These are phyloP conservation scores for Thyridium curvatum DNA, from an alignment of 2,329 filamentous ascomycete species.

Conservation along the genomic window DNA sequence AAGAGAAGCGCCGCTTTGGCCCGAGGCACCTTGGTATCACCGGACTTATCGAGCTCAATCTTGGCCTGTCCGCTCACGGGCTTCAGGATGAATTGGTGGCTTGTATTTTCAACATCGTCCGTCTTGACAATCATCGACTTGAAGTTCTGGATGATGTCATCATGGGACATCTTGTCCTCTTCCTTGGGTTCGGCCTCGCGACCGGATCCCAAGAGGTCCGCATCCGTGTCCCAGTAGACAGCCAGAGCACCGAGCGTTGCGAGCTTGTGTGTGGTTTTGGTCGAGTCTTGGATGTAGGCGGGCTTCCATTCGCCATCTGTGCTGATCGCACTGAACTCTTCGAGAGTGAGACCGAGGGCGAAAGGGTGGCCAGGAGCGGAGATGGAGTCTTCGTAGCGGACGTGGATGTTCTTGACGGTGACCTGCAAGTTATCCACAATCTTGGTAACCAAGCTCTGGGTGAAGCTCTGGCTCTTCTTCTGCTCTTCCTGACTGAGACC, in stretches of 20 bases:
- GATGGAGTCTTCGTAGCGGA: slow-evolving; percentile 96
- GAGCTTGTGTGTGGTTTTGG: slow-evolving; percentile 82
- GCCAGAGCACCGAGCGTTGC: slow-evolving; percentile 85
- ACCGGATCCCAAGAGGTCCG: slow-evolving; percentile 74
- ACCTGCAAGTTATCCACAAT: slow-evolving; percentile 98
- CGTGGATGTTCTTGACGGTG: slow-evolving; percentile 95
- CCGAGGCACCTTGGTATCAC: slow-evolving; percentile 70
- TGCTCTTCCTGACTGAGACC: slow-evolving; percentile 93
- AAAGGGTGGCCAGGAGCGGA: slow-evolving; percentile 94
- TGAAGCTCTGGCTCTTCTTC: slow-evolving; percentile 96
- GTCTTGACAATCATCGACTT: slow-evolving; percentile 72
- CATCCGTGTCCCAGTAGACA: slow-evolving; percentile 97
- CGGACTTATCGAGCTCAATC: slow-evolving; percentile 90
- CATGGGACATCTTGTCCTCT: slow-evolving; percentile 60
- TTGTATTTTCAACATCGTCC: slow-evolving; percentile 34
- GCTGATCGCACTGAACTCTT: slow-evolving; percentile 95
- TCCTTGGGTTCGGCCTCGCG: slow-evolving; percentile 60
- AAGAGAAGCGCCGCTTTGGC: slow-evolving; percentile 89
- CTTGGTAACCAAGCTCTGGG: slow-evolving; percentile 86
- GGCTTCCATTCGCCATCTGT: slow-evolving; percentile 94
- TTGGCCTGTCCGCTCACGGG: slow-evolving; percentile 94
- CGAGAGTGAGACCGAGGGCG: slow-evolving; percentile 82
- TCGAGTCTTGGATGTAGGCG: slow-evolving; percentile 87
- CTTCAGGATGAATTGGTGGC: slow-evolving; percentile 91
- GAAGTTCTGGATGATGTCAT: slow-evolving; percentile 72